A percentile compares a stretch with the other conserved stretches of the same genome.
Conservation (phyloP, 228 moss, liverwort and hornwort species). For the Sphagnum magellanicum region DNA sequence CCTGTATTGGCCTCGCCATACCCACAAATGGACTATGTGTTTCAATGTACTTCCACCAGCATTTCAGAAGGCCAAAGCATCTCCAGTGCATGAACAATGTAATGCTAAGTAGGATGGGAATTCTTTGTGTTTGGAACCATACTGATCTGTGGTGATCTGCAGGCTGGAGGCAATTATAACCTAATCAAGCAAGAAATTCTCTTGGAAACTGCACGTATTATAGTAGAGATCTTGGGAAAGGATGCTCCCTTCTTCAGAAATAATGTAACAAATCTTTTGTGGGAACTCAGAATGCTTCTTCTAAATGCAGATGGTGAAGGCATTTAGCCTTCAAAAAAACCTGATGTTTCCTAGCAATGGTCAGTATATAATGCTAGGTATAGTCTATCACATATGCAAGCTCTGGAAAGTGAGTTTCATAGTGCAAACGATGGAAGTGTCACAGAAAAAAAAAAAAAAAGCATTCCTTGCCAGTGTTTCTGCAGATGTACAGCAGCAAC, state of each 20-base stretch:
- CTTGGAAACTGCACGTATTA: slow-evolving; percentile 54
- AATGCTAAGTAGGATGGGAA: not conserved
- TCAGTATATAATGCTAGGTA: no score
- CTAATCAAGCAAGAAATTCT: slow-evolving; percentile 58
- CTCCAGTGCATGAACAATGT: not conserved
- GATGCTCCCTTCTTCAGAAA: slow-evolving; percentile 28
- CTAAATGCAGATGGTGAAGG: not conserved
- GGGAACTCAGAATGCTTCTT: not conserved
- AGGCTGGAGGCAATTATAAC: slow-evolving; percentile 65
- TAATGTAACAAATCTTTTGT: not conserved
- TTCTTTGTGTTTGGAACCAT: not conserved
- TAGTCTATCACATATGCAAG: no score
- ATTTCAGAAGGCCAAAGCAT: not conserved
- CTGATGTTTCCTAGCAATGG: not conserved
- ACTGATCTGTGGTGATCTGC: slow-evolving; percentile 7
- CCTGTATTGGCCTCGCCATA: no score
- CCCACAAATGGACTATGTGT: not conserved
- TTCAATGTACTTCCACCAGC: not conserved
- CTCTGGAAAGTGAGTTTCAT: no score
- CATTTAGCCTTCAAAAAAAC: no score
- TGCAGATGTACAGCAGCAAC: no score
- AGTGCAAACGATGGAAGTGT: no score
- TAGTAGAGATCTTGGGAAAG: slow-evolving; percentile 37
- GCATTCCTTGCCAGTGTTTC: no score
- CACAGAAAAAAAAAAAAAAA: no score